Evolutionary conservation across 257 asterid species (phyloP), one percentile per base, ranked within the genome.

Genomic region (Solanum piurae): DNA sequence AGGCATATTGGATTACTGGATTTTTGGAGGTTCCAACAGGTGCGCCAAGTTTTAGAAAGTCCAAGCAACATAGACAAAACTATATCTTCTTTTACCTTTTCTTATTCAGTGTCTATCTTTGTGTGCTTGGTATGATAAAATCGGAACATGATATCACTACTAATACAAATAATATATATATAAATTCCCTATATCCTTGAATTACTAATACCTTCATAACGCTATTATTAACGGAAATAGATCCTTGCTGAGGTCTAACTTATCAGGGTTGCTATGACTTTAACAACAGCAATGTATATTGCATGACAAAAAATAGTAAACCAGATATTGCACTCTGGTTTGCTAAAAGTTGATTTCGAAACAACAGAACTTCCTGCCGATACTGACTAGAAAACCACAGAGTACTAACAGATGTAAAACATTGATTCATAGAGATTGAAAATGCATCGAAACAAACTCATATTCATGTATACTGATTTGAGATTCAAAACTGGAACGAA

Each of bases 401-500:
- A 33, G 18, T n/a, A 27, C 9, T 9, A 14, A 25, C 9, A 42
- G 7, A 79, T 6, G 38, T 27, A 18, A 44, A 44, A 21, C 84
- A 29, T 16, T 9, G 3, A 29, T 80, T 16, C 29, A 46, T 16
- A 46, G 4, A n/a, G 84, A 79, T 44, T 27, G 64, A 4, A 44
- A 44, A 27, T 27, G 85, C 18, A 46, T 16, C 40, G 1, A 9
- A 80, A 27, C 40, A 80, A 16, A 82, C 20, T 80, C 29, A 37
- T 23, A n/a, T 11, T 16, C 16, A 3, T 8, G 66, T 16, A 10
- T 25, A 27, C 8, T 14, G 14, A 8, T 7, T 4, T n/a, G 6
- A 37, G 16, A 85, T 18, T 69, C 79, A 68, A 16, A 85, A 85
- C 79, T 68, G 82, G 52, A 85, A 66, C 58, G 21, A 72, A 38